These are phyloP conservation scores for Lactarius vividus DNA, from an alignment of 768 basidiomycete species.

Conservation along the genomic window DNA sequence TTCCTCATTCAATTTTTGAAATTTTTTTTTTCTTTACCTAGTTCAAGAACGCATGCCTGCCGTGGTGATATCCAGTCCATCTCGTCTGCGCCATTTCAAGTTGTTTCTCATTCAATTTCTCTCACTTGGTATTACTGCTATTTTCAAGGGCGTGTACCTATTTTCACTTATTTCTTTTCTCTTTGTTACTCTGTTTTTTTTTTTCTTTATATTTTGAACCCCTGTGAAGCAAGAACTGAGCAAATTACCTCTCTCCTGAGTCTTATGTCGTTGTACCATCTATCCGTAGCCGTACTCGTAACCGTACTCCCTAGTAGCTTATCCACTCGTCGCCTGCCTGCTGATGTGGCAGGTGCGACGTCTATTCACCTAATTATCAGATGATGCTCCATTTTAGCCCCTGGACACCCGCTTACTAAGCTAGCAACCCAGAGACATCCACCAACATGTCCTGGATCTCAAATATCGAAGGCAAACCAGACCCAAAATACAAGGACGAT, in stretches of 20 bases:
- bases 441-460: slow-evolving; percentile 64
- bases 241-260: slow-evolving; percentile 6
- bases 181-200: background rate
- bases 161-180: background rate
- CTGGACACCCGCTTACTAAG: background rate
- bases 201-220: slow-evolving; percentile 6
- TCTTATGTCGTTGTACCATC: slow-evolving; percentile 23
- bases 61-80: slow-evolving; percentile 23
- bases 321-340: slow-evolving; percentile 14
- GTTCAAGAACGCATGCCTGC: slow-evolving; percentile 11
- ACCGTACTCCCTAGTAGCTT: slow-evolving; percentile 25
- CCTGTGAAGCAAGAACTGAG: slow-evolving; percentile 19
- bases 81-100: slow-evolving; percentile 19
- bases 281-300: slow-evolving; percentile 20
- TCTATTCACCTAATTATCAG: slow-evolving; percentile 26
- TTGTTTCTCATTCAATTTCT: background rate
- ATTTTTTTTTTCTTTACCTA: background rate
- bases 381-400: slow-evolving; percentile 20
- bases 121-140: slow-evolving; percentile 18
- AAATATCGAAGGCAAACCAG: slow-evolving; percentile 40
- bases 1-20: background rate
- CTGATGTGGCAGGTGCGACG: slow-evolving; percentile 4
- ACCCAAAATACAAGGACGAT: slow-evolving; percentile 35
- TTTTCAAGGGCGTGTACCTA: slow-evolving; percentile 11
- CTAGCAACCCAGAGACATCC: background rate